These are phyloP conservation scores for Leptographium wingfieldii DNA, from an alignment of 2,329 filamentous ascomycete species.

Conservation along the genomic window DNA sequence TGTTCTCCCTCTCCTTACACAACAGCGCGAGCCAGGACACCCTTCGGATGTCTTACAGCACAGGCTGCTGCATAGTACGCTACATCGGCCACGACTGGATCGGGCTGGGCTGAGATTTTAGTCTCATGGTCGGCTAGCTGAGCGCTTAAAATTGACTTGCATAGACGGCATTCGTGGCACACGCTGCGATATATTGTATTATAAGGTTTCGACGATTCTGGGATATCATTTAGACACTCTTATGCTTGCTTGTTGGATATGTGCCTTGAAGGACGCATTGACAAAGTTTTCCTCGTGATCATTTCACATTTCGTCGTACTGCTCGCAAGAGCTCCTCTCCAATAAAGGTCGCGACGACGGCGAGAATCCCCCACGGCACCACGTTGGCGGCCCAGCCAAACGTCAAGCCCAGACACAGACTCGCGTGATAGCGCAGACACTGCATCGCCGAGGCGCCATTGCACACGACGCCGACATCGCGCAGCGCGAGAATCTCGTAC, in stretches of 20 bases:
- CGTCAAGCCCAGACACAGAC: background rate
- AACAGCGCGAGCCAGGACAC: background rate
- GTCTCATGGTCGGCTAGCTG: background rate
- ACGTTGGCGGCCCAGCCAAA: slow-evolving; percentile 4
- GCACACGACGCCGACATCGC: slow-evolving; percentile 8
- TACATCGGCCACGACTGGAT: background rate
- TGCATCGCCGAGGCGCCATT: background rate
- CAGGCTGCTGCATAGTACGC: background rate
- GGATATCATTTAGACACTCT: background rate
- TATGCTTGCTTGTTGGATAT: background rate
- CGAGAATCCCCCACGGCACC: slow-evolving; percentile 10
- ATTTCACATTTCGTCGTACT: background rate
- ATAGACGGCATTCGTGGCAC: background rate
- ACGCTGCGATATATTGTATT: background rate
- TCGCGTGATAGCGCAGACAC: slow-evolving; percentile 1
- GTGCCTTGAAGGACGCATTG: background rate
- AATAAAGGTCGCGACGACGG: slow-evolving; percentile 6
- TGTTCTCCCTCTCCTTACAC: background rate
- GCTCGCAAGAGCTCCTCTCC: slow-evolving; percentile 7
- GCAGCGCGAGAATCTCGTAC: slow-evolving; percentile 5
- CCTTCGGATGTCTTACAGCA: background rate
- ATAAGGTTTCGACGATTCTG: background rate
- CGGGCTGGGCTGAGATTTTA: background rate
- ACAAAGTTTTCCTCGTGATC: background rate
- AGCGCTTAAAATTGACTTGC: background rate